Evolutionary conservation across 345 rosid genomes (phyloP).

Genomic region (Eucalyptus globulus): DNA sequence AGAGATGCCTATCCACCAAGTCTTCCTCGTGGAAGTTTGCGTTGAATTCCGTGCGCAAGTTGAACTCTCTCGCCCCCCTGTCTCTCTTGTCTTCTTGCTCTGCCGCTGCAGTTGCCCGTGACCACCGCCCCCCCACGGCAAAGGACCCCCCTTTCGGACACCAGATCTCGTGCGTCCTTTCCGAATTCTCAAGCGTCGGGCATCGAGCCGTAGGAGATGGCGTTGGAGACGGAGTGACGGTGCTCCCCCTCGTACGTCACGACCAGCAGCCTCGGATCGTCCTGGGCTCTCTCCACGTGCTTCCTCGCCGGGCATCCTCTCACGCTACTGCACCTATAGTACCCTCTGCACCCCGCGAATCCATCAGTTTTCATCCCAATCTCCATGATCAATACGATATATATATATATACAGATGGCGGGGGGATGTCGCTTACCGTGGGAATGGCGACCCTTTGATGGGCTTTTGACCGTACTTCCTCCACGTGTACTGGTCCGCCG

Average conservation of each 20-base stretch:
- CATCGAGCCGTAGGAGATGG: not conserved
- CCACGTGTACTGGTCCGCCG: slow-evolving; percentile 34
- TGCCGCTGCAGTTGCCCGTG: not conserved
- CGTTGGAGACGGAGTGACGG: slow-evolving; percentile 1
- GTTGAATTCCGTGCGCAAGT: not conserved
- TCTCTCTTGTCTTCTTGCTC: not conserved
- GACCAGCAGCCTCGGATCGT: slow-evolving; percentile 23
- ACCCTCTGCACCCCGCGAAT: slow-evolving; percentile 10
- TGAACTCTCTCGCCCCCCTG: not conserved
- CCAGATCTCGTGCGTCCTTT: not conserved
- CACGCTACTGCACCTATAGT: slow-evolving; percentile 34
- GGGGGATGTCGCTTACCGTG: slow-evolving; percentile 1
- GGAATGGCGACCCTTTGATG: slow-evolving; percentile 35
- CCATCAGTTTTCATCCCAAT: not conserved
- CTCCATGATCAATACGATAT: not conserved
- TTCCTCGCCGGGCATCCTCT: slow-evolving; percentile 43
- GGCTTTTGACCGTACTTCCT: slow-evolving; percentile 46
- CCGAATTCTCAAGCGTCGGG: not conserved
- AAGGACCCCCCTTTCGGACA: not conserved
- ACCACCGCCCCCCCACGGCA: not conserved
- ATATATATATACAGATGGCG: not conserved
- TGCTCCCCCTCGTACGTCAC: slow-evolving; percentile 44
- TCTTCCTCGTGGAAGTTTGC: not conserved
- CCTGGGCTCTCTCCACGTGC: slow-evolving; percentile 32
- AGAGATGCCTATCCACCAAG: not conserved